Evolutionary conservation across 306 rosid genomes (phyloP), one percentile per base, ranked within the genome.

Genomic region (Cucumis cinereus): DNA sequence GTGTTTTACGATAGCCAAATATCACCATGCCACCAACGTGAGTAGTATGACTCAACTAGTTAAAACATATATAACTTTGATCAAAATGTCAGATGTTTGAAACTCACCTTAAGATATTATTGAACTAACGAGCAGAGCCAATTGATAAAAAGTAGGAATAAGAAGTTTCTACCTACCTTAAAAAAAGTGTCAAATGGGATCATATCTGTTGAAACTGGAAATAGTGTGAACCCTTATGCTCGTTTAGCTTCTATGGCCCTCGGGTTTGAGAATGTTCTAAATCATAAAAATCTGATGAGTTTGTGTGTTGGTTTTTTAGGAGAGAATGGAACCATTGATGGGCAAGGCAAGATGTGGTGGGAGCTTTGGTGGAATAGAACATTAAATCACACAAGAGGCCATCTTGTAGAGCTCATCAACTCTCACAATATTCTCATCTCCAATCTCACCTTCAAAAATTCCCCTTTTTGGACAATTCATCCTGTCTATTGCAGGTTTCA

Each of bases 281-380:
- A 69, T 23, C 7, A 69, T 23, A 38, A 2, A 53, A 73, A 73
- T 54, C 33, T 52, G 24, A 17, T 73, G 49, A 53, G 60, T 50
- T 47, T 23, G 3, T 74, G 16, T 74, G 40, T 11, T 30, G 6
- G 4, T 15, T 78, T 85, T 84, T 80, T 83, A 94, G 97, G 98
- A 84, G 43, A 90, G 67, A 94, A 94, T 81, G 98, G 98, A 76
- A 89, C 92, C 36, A 78, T 94, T 81, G 98, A 94, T 47, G 98
- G 96, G 66, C 96, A 86, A 82, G 98, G 98, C 58, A 88, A 71
- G 78, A 89, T 94, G 88, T 94, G 98, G 98, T 94, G 98, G 97
- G 96, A 94, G 8, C 90, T 94, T 11, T 94, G 98, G 97, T 94
- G 97, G 98, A 94, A 94, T 80, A 90, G 90, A 85, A 91, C 98